Percentiles rank a stretch among this genome's conserved stretches.
Evolutionary conservation across 1,284 basidiomycete genomes (phyloP).

Genomic region (Pholiota adiposa): DNA sequence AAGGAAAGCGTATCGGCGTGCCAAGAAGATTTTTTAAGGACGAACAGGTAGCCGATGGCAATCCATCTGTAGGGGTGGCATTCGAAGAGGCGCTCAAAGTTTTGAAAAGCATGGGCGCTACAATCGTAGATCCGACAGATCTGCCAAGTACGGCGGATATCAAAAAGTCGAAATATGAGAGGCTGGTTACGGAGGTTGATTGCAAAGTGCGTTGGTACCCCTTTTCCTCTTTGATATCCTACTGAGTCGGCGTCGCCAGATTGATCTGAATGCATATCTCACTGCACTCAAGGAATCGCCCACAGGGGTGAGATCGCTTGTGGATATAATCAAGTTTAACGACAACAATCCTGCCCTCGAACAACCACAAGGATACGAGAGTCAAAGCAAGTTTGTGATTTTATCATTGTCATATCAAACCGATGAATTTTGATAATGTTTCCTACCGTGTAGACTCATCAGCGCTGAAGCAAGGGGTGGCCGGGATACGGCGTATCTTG

Average conservation of each 20-base stretch:
- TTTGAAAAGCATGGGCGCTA: slow-evolving; percentile 57
- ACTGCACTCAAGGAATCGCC: slow-evolving; percentile 48
- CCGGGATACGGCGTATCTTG: slow-evolving; percentile 48
- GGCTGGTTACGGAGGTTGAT: slow-evolving; percentile 53
- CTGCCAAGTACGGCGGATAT: slow-evolving; percentile 60
- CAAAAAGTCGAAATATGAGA: slow-evolving; percentile 52
- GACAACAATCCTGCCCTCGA: slow-evolving; percentile 40
- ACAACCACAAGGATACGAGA: slow-evolving; percentile 1
- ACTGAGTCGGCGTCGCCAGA: slow-evolving; percentile 32
- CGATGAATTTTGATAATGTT: background rate
- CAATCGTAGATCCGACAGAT: slow-evolving; percentile 65
- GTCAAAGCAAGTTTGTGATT: background rate
- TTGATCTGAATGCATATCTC: slow-evolving; percentile 55
- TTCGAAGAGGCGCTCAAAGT: slow-evolving; percentile 55
- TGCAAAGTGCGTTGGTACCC: slow-evolving; percentile 50
- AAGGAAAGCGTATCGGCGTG: slow-evolving; percentile 64
- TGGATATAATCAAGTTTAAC: slow-evolving; percentile 61
- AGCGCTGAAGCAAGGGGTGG: slow-evolving; percentile 49
- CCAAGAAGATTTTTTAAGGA: slow-evolving; percentile 53
- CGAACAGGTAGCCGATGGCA: slow-evolving; percentile 27
- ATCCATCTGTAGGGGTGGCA: slow-evolving; percentile 41
- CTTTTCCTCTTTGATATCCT: background rate
- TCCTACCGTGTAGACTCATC: slow-evolving; percentile 42
- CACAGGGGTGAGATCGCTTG: slow-evolving; percentile 55
- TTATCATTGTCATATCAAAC: background rate